A percentile compares a stretch with the other conserved stretches of the same genome.
phyloP scores from a whole-genome alignment of 768 basidiomycete genomes.

The Mycena sanguinolenta region DNA sequence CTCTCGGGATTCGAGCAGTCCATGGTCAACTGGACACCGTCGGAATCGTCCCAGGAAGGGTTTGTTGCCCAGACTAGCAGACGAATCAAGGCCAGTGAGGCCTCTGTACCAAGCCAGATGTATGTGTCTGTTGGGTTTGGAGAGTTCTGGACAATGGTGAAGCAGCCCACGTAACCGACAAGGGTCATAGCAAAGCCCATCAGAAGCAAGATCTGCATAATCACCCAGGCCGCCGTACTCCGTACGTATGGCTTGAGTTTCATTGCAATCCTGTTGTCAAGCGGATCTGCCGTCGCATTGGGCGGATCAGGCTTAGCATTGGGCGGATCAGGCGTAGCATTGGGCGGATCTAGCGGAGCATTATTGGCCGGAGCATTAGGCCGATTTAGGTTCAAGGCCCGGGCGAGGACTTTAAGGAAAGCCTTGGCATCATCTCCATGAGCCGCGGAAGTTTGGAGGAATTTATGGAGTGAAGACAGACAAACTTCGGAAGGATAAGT shows the following conservation, averaged over 20 bases:
- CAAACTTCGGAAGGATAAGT: not conserved
- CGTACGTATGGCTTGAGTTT: too few relatives aligned
- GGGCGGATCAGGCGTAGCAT: not conserved
- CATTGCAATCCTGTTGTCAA: too few relatives aligned
- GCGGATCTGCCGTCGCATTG: too few relatives aligned
- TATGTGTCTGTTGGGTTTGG: not conserved
- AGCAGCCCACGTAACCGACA: constrained; percentile 21
- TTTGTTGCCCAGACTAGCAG: constrained; percentile 7
- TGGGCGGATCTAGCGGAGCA: too few relatives aligned
- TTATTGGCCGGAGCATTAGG: too few relatives aligned
- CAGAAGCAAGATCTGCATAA: too few relatives aligned
- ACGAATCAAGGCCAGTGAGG: constrained; percentile 2
- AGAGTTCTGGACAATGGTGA: constrained; percentile 20
- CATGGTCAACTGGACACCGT: too few relatives aligned
- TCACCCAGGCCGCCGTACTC: too few relatives aligned
- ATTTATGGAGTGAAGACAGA: too few relatives aligned
- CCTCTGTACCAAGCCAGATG: constrained; percentile 9
- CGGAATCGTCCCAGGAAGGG: constrained; percentile 17
- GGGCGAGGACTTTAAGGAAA: not conserved
- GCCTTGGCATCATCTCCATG: not conserved
- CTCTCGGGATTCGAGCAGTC: too few relatives aligned
- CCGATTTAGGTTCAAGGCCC: not conserved
- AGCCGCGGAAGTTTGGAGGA: not conserved
- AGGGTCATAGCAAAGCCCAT: constrained; percentile 12
- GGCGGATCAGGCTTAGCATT: too few relatives aligned